Evolutionary conservation across 2,329 filamentous ascomycete genomes (phyloP), one percentile per base, ranked within the genome.

Genomic region (Aspergillus glaucus): DNA sequence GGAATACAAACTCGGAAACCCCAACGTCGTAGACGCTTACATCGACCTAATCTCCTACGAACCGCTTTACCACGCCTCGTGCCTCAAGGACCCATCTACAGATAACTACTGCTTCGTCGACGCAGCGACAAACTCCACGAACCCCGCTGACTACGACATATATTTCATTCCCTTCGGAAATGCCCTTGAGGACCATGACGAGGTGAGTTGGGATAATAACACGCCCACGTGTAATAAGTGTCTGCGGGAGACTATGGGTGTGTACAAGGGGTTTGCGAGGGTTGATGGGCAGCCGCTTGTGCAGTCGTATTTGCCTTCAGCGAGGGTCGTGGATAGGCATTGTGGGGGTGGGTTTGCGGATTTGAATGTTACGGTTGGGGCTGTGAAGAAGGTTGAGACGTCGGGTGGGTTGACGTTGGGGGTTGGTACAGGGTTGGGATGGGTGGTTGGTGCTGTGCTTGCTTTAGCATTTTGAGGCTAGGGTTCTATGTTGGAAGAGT

Each of bases 101-200:
- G 76, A 76, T 45, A 79, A 82, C 56, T 96, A 92, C 74, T 75
- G 79, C 73, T 96, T 89, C 66, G 87, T 87, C 56, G 85, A 88
- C 58, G 89, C 92, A 44, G 82, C 91, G 51, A 89, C 87, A 43
- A 95, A 95, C 69, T 65, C 73, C 5, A 79, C 81, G 19, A 85
- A 80, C 7, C 76, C 86, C 0, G 80, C 82, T 28, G 86, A 93
- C 64, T 79, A 82, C 30, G 92, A 91, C 62, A 78, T 93, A 32
- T 98, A 96, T 72, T 92, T 86, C 61, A 75, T 97, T 3, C 88
- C 91, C 0, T 78, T 95, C 48, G 93, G 93, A 50, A 78, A 84
- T 37, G 68, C 76, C 0, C 72, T 96, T 10, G 74, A 12, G 79
- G 79, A 19, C 80, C 34, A 37, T 17, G n/a, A 19, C 19, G 37